Evolutionary conservation across 306 rosid genomes (phyloP), one percentile per base, ranked within the genome.

Genomic region (Crataegus laevigata): DNA sequence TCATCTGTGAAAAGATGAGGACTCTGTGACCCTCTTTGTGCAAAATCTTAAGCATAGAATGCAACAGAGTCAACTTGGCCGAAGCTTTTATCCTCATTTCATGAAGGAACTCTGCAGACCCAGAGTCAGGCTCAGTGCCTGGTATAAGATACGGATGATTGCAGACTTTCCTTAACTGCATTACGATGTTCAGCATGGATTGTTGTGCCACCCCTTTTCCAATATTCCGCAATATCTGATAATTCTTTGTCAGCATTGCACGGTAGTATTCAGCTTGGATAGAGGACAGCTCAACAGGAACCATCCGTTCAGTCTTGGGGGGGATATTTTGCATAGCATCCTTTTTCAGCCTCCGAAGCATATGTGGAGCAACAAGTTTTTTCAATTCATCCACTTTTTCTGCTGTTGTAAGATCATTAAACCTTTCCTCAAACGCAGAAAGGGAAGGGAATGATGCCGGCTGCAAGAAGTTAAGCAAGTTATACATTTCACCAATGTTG

Each of bases 1-100:
- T 96, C 99, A 96, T 96, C 88, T 96, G 99, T 10, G 99, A 96
- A 87, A 96, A 96, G 78, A 96, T 80, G 75, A 96, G 98, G 79
- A 96, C 91, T 83, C 98, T 91, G 85, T 96, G 98, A 47, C 98
- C 97, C 81, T 96, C 97, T 80, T 63, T 88, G 61, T 88, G 67
- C 80, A 96, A 81, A 79, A 89, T 84, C 84, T 83, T 96, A 77
- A 96, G 99, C 99, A 96, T 96, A 29, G 98, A 88, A 83, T 96
- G 99, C 85, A 96, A 80, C 82, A 96, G 86, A 30, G 98, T 90
- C 86, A 96, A 69, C 91, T 96, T 96, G 70, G 98, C 99, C 11
- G 99, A 96, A 81, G 99, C 99, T 86, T 96, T 96, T 85, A 96
- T 96, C 85, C 99, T 77, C 99, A 96, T 96, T 84, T 92, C 99